Evolutionary conservation across 495 filamentous ascomycete species (phyloP).

Genomic region (Daldinia decipiens): DNA sequence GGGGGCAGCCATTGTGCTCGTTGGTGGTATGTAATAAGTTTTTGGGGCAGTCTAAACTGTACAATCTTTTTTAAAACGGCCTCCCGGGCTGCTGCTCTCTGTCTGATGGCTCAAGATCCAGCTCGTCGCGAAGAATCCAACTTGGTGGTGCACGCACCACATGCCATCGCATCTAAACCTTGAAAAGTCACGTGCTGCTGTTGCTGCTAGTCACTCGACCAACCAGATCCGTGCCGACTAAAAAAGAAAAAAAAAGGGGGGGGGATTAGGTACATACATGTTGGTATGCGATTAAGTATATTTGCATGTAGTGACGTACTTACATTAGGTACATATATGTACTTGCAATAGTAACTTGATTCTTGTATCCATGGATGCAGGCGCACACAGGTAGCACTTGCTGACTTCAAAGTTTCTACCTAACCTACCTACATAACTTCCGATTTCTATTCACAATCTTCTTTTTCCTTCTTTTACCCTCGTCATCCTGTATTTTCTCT

Average conservation of each 20-base stretch:
- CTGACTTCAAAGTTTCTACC: no score
- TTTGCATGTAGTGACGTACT: no score
- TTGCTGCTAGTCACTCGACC: neutral
- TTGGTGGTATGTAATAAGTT: conserved; percentile 43
- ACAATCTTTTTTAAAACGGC: conserved; percentile 41
- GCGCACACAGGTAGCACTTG: no score
- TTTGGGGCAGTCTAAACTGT: conserved; percentile 47
- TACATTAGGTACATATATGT: no score
- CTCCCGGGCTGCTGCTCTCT: conserved; percentile 29
- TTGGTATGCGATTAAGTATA: no score
- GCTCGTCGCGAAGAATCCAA: conserved; percentile 36
- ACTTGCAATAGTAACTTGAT: neutral
- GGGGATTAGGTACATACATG: no score
- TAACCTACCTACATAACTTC: no score
- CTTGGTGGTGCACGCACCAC: conserved; percentile 34
- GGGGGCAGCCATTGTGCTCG: conserved; percentile 49
- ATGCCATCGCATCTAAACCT: neutral
- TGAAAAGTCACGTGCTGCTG: conserved; percentile 16
- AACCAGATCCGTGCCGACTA: neutral
- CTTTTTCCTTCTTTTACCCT: neutral
- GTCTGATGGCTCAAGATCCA: conserved; percentile 38
- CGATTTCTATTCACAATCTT: neutral
- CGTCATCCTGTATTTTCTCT: neutral
- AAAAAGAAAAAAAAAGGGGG: neutral
- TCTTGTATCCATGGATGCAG: neutral